Evolutionary conservation across 164 flowering plant genomes (phyloP), one percentile per base, ranked within the genome.

Genomic region (Brasenia schreberi): DNA sequence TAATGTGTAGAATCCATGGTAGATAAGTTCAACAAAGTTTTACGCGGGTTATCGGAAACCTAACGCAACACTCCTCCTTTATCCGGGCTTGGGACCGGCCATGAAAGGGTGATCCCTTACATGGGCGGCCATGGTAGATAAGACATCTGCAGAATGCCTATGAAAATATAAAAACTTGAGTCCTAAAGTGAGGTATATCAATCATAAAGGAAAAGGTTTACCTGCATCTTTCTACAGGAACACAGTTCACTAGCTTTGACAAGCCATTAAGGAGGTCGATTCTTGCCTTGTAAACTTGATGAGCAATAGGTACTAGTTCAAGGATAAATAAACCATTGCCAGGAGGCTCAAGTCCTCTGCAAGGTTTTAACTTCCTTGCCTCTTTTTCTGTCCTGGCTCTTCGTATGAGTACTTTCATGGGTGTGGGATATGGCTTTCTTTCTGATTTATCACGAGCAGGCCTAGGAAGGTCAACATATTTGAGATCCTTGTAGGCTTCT

Each of bases 171-270:
- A 23, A 23, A 23, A 23, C 27, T 23, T 23, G 27, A 23, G 27
- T 23, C 27, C 27, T 23, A 23, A 23, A 23, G 27, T 23, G 27
- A 23, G 27, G 27, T 23, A 23, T 23, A 23, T 23, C 27, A 23
- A 23, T 23, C 27, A 23, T 23, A 19, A 60, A 19, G n/a, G 49
- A 39, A 1, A 2, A 43, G 62, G 7, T 17, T 17, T 72, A 87
- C 96, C 90, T 82, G 85, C 96, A 89, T 18, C 84, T 80, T 45
- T 81, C 81, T 14, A 85, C 79, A 0, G 87, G 86, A 68, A 84
- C 67, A 42, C 68, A 66, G 16, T 19, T 62, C 9, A 80, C 64
- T 45, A 89, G 85, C 61, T 74, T 73, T 0, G 82, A 70, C 14
- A 87, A 53, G n/a, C 93, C 87, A 43, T 73, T 63, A 49, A 84